Evolutionary conservation across 805 yeast genomes (phyloP).

Genomic region (Nakazawaea ernobii): DNA sequence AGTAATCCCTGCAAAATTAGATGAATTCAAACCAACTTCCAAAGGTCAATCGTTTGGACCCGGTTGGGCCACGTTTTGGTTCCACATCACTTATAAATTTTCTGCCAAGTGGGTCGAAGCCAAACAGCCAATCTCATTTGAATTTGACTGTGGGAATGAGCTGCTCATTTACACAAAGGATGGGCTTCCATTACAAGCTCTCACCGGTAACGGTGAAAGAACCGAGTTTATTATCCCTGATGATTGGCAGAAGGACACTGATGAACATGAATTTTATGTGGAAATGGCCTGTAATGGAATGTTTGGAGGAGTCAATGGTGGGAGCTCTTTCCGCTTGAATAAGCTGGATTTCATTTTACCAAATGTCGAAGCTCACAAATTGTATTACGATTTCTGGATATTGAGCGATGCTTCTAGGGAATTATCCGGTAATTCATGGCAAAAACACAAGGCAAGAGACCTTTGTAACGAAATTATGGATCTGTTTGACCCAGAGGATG

Average conservation of each 20-base stretch:
- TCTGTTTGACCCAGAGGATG: conserved; percentile 68
- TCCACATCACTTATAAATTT: conserved; percentile 57
- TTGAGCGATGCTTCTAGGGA: conserved; percentile 91
- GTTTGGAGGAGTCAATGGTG: conserved; percentile 71
- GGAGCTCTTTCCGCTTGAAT: conserved; percentile 58
- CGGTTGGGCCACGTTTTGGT: conserved; percentile 97
- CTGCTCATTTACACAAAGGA: conserved; percentile 67
- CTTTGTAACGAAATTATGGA: conserved; percentile 82
- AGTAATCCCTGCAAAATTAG: conserved; percentile 43
- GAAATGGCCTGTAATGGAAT: conserved; percentile 94
- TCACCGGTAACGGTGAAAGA: conserved; percentile 83
- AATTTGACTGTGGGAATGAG: conserved; percentile 86
- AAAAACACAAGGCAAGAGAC: conserved; percentile 75
- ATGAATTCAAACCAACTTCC: conserved; percentile 47
- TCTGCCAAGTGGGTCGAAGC: conserved; percentile 54
- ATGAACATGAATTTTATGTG: conserved; percentile 64
- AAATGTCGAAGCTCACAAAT: conserved; percentile 70
- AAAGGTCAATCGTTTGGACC: conserved; percentile 86
- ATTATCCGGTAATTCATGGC: conserved; percentile 68
- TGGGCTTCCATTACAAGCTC: conserved; percentile 75
- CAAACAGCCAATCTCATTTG: conserved; percentile 41
- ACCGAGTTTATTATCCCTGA: conserved; percentile 65
- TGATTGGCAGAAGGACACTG: conserved; percentile 40
- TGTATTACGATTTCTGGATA: conserved; percentile 80
- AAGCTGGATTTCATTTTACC: conserved; percentile 79